These are phyloP conservation scores for Silene uniflora DNA, from an alignment of 148 eudicot species.

Conservation along the genomic window DNA sequence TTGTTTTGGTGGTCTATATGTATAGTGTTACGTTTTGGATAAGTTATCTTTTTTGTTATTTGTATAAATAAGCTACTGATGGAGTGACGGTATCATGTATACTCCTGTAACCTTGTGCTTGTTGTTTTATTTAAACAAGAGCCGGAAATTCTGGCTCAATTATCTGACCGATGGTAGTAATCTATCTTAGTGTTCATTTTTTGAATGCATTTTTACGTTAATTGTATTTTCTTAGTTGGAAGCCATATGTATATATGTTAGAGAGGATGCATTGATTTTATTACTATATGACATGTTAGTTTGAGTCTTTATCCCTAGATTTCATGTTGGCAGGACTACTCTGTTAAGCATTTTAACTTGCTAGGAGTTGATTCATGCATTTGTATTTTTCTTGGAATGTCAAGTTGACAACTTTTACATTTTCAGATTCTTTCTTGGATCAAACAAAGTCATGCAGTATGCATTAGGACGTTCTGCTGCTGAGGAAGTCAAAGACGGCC, in stretches of 20 bases:
- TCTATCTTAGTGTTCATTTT: too few relatives aligned
- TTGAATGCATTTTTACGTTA: too few relatives aligned
- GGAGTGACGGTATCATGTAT: too few relatives aligned
- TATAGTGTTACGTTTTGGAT: too few relatives aligned
- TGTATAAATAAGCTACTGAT: too few relatives aligned
- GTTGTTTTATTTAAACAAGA: too few relatives aligned
- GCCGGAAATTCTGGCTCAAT: too few relatives aligned
- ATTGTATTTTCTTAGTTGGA: too few relatives aligned
- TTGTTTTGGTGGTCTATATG: background rate
- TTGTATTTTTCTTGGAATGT: background rate
- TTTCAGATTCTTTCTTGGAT: slow-evolving; percentile 85
- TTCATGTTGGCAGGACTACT: background rate
- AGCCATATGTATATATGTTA: background rate
- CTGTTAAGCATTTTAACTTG: background rate
- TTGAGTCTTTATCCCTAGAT: background rate
- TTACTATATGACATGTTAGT: background rate
- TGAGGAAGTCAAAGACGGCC: slow-evolving; percentile 67
- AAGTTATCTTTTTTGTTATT: too few relatives aligned
- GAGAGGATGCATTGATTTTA: background rate
- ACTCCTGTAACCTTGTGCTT: too few relatives aligned
- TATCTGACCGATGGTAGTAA: too few relatives aligned
- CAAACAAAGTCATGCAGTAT: slow-evolving; percentile 97
- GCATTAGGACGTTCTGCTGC: slow-evolving; percentile 81
- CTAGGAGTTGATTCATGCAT: background rate
- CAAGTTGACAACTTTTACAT: background rate